Base-by-base conservation (phyloP, 345 rosid genomes). In the Aurinia saxatilis region DNA sequence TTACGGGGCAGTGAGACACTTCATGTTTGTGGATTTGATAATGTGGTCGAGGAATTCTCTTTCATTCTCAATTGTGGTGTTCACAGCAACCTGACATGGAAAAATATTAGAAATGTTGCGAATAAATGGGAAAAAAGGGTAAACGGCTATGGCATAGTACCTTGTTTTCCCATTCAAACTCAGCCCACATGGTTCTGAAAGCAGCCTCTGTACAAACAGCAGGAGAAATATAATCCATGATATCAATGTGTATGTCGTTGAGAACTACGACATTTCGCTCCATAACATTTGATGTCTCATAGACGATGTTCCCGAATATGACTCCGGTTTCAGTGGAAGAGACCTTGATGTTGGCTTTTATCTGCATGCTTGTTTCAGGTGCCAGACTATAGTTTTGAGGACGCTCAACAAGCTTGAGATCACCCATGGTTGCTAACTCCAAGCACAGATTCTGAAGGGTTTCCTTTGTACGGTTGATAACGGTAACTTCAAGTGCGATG, bases 111-210 rank as follows among this genome's bases (percentile, higher is more conserved):
- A 5, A 27, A 27, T 7, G 5, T 27, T 27, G 4, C 14, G 0
- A 33, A n/a, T 3, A 50, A 33, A 14, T 37, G 6, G 13, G 27
- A 34, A 37, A 10, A 10, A 34, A 23, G 14, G 7, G 19, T 36
- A 5, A 18, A 3, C 8, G 37, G 45, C 56, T 54, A 17, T 0
- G 0, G 19, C 23, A 23, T 17, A 37, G 27, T 75, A 93, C 99
- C 99, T 93, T 93, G 85, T 93, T 93, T 77, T 93, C 99, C 99
- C 99, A 93, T 78, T 90, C 99, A 72, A 93, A 93, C 71, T 93
- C 99, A 12, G 97, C 97, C 99, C 99, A 93, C 99, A 93, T 93
- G 15, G 95, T 78, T 72, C 96, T 82, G 64, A 93, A 93, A 51
- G 96, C 97, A 67, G 82, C 80, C 48, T 93, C 99, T 17, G 91